phyloP scores from a whole-genome alignment of 176 grass and related monocot species.

The Raddia guianensis region DNA sequence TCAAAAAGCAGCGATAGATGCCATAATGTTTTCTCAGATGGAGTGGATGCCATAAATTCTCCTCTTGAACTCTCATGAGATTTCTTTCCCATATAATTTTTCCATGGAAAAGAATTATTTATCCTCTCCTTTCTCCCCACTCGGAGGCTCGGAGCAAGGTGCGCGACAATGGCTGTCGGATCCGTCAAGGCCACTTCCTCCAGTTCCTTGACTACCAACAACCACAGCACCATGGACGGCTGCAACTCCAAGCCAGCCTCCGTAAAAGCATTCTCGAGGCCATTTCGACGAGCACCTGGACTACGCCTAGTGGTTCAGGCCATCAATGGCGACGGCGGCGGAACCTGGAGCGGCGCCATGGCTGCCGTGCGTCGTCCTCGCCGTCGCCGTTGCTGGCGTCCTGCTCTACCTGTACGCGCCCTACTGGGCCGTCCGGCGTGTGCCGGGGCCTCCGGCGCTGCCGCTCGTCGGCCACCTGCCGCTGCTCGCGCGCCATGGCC shows the following conservation, averaged over 20 bases:
- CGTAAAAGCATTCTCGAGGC: neutral
- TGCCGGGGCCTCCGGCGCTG: conserved; percentile 55
- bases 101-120: neutral
- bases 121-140: neutral
- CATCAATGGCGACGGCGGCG: conserved; percentile 27
- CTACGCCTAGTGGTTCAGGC: neutral
- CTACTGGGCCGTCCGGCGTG: conserved; percentile 52
- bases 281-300: neutral
- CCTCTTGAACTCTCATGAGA: neutral
- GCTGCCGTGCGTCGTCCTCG: conserved; percentile 32
- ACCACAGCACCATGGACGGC: conserved; percentile 28
- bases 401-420: conserved; percentile 72
- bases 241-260: neutral
- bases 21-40: too few species aligned
- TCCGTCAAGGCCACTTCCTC: conserved; percentile 9
- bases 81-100: neutral
- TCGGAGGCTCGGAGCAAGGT: conserved; percentile 5
- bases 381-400: conserved; percentile 24
- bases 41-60: neutral
- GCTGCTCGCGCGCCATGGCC: conserved; percentile 65
- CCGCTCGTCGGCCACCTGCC: conserved; percentile 67
- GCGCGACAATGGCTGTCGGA: conserved; percentile 20
- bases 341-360: neutral
- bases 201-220: neutral
- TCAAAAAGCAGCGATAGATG: too few species aligned